These are phyloP conservation scores for Funneliformis caledonium DNA, from an alignment of 371 early-diverging fungal genomes.

Conservation along the genomic window DNA sequence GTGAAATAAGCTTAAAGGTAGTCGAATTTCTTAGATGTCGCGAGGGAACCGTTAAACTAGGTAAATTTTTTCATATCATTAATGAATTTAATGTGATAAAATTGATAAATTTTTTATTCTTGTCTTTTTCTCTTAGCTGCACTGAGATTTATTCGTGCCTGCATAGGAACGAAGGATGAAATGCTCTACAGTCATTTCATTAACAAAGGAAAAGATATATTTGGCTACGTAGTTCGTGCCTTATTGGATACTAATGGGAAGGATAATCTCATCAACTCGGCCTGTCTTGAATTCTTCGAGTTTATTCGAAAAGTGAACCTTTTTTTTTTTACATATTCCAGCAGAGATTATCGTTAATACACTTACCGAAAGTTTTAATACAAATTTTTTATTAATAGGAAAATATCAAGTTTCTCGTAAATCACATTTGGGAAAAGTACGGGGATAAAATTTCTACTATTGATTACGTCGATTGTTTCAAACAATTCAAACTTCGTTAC, in stretches of 20 bases:
- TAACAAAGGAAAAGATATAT: conserved; percentile 56
- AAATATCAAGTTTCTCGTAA: conserved; percentile 69
- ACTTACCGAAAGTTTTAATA: background rate
- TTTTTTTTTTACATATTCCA: background rate
- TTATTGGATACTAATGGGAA: conserved; percentile 66
- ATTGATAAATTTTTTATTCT: too few species aligned
- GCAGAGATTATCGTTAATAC: background rate
- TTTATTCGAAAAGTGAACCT: conserved; percentile 69
- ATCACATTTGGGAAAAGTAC: conserved; percentile 72
- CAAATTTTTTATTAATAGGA: conserved; percentile 50
- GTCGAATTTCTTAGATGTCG: conserved; percentile 68
- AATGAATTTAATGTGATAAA: background rate
- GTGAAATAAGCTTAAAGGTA: conserved; percentile 63
- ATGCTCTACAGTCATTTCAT: conserved; percentile 75
- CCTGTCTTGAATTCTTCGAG: conserved; percentile 85
- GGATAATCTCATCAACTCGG: conserved; percentile 85
- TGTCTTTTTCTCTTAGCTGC: conserved; percentile 58
- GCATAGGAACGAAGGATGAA: conserved; percentile 77
- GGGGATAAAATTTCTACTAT: conserved; percentile 64
- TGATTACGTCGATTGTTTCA: conserved; percentile 65
- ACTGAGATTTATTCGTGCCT: conserved; percentile 76
- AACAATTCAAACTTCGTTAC: conserved; percentile 58
- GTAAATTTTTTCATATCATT: conserved; percentile 49
- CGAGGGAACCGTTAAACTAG: conserved; percentile 70
- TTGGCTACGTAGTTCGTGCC: conserved; percentile 71